Base-by-base conservation (phyloP, 768 basidiomycete species). In the Calvatia gigantea region DNA sequence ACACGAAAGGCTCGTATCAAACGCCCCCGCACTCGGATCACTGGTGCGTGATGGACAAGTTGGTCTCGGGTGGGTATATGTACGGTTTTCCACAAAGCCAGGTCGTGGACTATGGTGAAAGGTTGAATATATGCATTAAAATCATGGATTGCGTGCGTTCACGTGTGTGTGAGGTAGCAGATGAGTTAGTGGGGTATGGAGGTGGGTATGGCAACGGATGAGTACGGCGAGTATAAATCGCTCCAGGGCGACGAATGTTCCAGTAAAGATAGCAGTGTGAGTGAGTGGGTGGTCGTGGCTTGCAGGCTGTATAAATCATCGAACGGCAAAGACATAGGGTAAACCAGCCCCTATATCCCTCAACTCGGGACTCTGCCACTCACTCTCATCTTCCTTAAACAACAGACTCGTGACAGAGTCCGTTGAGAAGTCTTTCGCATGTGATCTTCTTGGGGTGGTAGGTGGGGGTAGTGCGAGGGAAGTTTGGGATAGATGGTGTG, bases 281-380 rank as follows among this genome's bases (percentile, higher is more conserved):
- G 35, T 37, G 8, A 3, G 35, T n/a, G 35, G 35, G 35, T 9
- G 35, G 35, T 4, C n/a, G 12, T n/a, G n/a, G 35, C n/a, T 37
- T 9, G 11, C 12, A 37, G 35, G n/a, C n/a, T n/a, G 35, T 37
- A n/a, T 12, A 37, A 37, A 12, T n/a, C 3, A 37, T 9, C 12
- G 12, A n/a, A 9, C n/a, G 8, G 35, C 35, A 12, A 12, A 12
- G 12, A 12, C n/a, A n/a, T 37, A 37, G n/a, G 41, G 12, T 19
- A 23, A 21, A 42, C 48, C 50, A 28, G 50, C 50, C 33, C 28
- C 29, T 41, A 25, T n/a, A n/a, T 86, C 85, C 54, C 80, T 76
- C 35, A 91, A 64, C 71, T 87, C 84, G 1, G 82, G 77, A 64
- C 85, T 89, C 66, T 81, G 74, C 78, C 82, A 87, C 7, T 72